A percentile compares a stretch with the other conserved stretches of the same genome.
These are phyloP conservation scores for Exophiala aquamarina DNA, from an alignment of 2,329 filamentous ascomycete species.

Conservation along the genomic window DNA sequence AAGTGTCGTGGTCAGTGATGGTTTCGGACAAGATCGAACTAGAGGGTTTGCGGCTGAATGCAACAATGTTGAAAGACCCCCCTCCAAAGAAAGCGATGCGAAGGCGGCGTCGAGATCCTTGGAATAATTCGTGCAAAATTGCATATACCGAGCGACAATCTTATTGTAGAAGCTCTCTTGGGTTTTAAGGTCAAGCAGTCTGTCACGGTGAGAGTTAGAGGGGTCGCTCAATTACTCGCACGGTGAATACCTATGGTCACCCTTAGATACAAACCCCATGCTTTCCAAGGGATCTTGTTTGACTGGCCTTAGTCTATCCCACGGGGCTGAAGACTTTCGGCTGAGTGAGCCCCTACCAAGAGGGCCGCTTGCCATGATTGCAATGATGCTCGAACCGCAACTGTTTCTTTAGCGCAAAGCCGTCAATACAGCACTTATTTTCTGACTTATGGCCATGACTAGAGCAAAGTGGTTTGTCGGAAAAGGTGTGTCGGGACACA, in stretches of 20 bases:
- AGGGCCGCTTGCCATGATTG: slow-evolving; percentile 16
- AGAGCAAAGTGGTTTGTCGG: too few relatives aligned
- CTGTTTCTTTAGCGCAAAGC: too few relatives aligned
- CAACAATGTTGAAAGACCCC: slow-evolving; percentile 31
- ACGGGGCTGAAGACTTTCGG: slow-evolving; percentile 37
- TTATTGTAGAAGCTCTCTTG: slow-evolving; percentile 86
- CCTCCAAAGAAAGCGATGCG: slow-evolving; percentile 57
- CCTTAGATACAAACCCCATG: slow-evolving; percentile 86
- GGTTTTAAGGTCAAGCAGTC: slow-evolving; percentile 70
- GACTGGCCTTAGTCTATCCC: slow-evolving; percentile 71
- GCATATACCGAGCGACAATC: slow-evolving; percentile 86
- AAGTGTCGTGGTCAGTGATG: neutral
- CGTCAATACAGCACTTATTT: too few relatives aligned
- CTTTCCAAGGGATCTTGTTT: slow-evolving; percentile 74
- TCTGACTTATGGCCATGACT: too few relatives aligned
- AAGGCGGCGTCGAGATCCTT: slow-evolving; percentile 76
- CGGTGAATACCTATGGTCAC: slow-evolving; percentile 70
- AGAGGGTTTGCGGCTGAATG: slow-evolving; percentile 43
- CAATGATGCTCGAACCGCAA: slow-evolving; percentile 5
- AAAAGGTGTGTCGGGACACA: too few relatives aligned
- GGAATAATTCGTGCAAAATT: slow-evolving; percentile 75
- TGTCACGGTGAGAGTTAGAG: slow-evolving; percentile 40
- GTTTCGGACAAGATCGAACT: slow-evolving; percentile 23
- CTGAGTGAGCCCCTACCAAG: slow-evolving; percentile 7
- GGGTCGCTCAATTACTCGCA: neutral